Base-by-base conservation (phyloP, 208 protist species). In the Trypanosoma congolense region DNA sequence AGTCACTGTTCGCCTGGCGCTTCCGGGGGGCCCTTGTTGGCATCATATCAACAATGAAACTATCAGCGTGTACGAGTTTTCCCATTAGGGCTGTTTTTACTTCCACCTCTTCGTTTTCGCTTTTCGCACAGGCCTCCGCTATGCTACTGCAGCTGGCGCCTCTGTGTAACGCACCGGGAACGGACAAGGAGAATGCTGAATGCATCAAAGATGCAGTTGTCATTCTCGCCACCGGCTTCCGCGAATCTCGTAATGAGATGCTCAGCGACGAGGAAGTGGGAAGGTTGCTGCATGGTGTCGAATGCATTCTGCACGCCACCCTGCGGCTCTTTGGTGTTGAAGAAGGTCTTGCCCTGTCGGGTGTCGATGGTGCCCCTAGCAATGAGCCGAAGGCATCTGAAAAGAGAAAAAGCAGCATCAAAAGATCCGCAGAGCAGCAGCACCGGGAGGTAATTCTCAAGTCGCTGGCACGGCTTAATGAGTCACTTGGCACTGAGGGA, bases 51-150 rank as follows among this genome's bases (percentile, higher is more conserved):
- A 22, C 33, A 30, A 41, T 56, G 22, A 54, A 42, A 10, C n/a
- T 22, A n/a, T 9, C 38, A 22, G 26, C 41, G 1, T 18, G 4
- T 56, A 16, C 21, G 36, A 41, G 21, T 2, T 16, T 19, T 18
- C 21, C 9, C 29, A 44, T 9, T 54, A 54, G 14, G 51, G 26
- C 22, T 45, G 28, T 10, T 53, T 36, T 14, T 29, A 28, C 36
- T 22, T 47, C 65, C 2, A 48, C 56, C 24, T 36, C 47, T 35
- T 67, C 52, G 35, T 84, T 83, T 51, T 68, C 77, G 4, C 62
- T 90, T 18, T 84, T 87, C 64, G 78, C 78, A 19, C 75, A 83
- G 47, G 69, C 81, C 4, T 71, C 76, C 10, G 64, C 78, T 10
- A 56, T 87, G 53, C 61, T 90, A 18, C 65, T 87, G 40, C 63